These are phyloP conservation scores for Whalleya microplaca DNA, from an alignment of 2,329 filamentous ascomycete species.

Conservation along the genomic window DNA sequence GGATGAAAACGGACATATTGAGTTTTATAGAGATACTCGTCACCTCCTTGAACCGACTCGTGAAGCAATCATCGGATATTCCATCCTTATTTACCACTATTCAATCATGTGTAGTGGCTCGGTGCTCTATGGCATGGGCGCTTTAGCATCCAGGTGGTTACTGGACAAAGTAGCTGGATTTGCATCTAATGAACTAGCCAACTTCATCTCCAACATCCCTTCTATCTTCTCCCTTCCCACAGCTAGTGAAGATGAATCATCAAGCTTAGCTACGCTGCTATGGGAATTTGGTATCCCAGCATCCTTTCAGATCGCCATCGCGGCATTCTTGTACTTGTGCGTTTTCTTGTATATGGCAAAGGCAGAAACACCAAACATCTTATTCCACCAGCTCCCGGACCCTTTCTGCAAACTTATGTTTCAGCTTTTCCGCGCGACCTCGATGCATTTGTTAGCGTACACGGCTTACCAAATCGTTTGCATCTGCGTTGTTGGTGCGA, in stretches of 20 bases:
- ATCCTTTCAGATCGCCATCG: constrained; percentile 21
- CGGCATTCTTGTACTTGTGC: constrained; percentile 25
- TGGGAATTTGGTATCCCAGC: constrained; percentile 25
- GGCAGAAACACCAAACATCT: constrained; percentile 22
- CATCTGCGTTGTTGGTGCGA: constrained; percentile 4
- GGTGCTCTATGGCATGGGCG: not conserved
- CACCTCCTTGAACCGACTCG: constrained; percentile 5
- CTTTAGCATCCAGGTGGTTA: not conserved
- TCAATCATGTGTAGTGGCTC: not conserved
- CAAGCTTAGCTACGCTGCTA: constrained; percentile 4
- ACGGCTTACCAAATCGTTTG: constrained; percentile 32
- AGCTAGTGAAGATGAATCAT: constrained; percentile 8
- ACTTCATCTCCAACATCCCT: constrained; percentile 8
- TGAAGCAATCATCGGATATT: not conserved
- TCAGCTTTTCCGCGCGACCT: constrained; percentile 29
- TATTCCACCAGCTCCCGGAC: constrained; percentile 9
- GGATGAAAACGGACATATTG: constrained; percentile 4
- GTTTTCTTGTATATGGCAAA: constrained; percentile 26
- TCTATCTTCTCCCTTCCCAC: constrained; percentile 17
- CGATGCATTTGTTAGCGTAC: constrained; percentile 30
- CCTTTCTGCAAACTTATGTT: constrained; percentile 14
- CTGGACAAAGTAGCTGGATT: constrained; percentile 3
- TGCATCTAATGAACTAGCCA: constrained; percentile 4
- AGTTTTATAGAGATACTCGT: constrained; percentile 4
- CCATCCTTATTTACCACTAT: constrained; percentile 8